Conservation (phyloP, 768 basidiomycete species). For the Termitomyces sp. region DNA sequence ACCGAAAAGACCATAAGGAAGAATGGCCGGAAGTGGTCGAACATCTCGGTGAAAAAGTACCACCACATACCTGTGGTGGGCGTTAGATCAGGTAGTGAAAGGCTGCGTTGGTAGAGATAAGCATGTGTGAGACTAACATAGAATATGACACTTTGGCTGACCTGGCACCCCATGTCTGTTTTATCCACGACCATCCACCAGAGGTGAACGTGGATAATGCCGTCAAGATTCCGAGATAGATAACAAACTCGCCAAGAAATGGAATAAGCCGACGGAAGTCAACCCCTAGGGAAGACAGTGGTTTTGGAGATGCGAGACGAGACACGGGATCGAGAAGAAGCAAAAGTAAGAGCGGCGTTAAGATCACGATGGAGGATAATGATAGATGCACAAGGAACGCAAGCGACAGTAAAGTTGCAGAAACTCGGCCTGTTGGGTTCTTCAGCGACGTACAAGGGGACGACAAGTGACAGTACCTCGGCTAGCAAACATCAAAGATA, state of each 20-base stretch:
- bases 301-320: constrained; percentile 56
- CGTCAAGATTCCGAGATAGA: constrained; percentile 44
- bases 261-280: constrained; percentile 25
- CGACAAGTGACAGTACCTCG: constrained; percentile 37
- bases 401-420: constrained; percentile 56
- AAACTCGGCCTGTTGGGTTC: constrained; percentile 43
- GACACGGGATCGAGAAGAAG: constrained; percentile 58
- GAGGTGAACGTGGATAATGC: constrained; percentile 48
- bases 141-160: constrained; percentile 26
- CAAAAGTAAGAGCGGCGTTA: constrained; percentile 63
- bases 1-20: constrained; percentile 95
- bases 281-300: constrained; percentile 25
- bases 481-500: constrained; percentile 65
- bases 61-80: constrained; percentile 96
- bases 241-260: constrained; percentile 41
- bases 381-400: constrained; percentile 71
- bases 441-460: not conserved
- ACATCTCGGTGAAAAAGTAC: constrained; percentile 99
- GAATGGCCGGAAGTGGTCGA: constrained; percentile 94
- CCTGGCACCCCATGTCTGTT: constrained; percentile 84
- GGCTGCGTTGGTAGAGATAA: constrained; percentile 32
- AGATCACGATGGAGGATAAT: constrained; percentile 60
- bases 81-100: constrained; percentile 82
- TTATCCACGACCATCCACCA: constrained; percentile 64
- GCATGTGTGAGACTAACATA: not conserved